Base-by-base conservation (phyloP, 2,329 filamentous ascomycete species). In the Cercospora janseana region DNA sequence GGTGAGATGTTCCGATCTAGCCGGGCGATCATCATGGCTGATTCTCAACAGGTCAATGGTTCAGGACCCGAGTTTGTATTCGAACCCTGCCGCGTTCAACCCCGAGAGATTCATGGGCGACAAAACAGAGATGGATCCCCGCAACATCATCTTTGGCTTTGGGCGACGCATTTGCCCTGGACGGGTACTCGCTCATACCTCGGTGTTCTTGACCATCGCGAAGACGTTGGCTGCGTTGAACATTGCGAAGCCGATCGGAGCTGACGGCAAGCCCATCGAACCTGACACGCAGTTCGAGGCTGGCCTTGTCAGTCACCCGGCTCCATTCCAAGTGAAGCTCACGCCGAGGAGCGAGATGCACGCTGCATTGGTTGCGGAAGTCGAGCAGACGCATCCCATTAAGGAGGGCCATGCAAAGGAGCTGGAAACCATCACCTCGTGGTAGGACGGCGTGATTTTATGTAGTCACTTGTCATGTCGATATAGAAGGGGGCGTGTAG, bases 41-140 rank as follows among this genome's bases (percentile, higher is more conserved):
- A 46, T 6, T 9, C 3, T 21, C 8, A 9, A 8, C 15, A 51
- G 50, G 50, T 20, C 24, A 18, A 38, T 52, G 13, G 31, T 29
- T 2, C 37, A 37, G 9, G 44, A 52, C 6, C 24, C 41, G 20
- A 35, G 18, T 16, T n/a, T 50, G 4, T 52, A 52, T 18, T 10
- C 27, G 7, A 31, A 49, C 18, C 51, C 41, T 6, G 6, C 12
- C 24, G 27, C 35, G 15, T 49, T 49, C 46, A 34, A 37, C 9
- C 60, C 67, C 23, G 63, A 62, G 23, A 51, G 56, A 8, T 49
- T 53, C 3, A 44, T 57, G 8, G 61, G 52, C n/a, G 38, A 54
- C 9, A 41, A 58, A 9, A 53, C 59, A 4, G 60, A 64, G 27
- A 49, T 58, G 35, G 31, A 55, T 24, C 46, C 60, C 2, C 46